Percentiles rank a stretch among this genome's conserved stretches.
Conservation (phyloP, 164 flowering plant genomes). For the Platanus orientalis region DNA sequence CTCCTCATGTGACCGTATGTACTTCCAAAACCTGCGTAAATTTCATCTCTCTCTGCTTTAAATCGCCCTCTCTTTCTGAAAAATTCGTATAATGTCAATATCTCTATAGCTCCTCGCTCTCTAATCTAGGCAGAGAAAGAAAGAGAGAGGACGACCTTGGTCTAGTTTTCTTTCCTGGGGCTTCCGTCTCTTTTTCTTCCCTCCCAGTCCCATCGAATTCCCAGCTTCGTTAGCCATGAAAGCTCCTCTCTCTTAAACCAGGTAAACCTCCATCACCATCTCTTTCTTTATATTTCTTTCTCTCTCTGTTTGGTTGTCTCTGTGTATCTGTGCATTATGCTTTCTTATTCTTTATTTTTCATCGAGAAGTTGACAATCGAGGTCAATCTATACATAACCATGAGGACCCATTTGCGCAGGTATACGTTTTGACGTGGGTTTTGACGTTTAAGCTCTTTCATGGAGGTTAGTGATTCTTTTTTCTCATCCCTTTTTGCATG, state of each 20-base stretch:
- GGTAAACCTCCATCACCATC: constrained; percentile 7
- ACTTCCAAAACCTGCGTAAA: too few relatives aligned
- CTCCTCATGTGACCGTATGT: too few relatives aligned
- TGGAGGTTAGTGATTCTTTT: constrained; percentile 17
- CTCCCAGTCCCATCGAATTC: constrained; percentile 10
- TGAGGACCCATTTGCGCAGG: constrained; percentile 20
- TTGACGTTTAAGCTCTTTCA: constrained; percentile 24
- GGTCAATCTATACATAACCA: constrained; percentile 13
- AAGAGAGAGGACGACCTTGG: not conserved
- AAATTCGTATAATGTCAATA: too few relatives aligned
- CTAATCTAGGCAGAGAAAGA: not conserved
- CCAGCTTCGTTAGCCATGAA: constrained; percentile 20
- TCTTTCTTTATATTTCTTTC: constrained; percentile 5
- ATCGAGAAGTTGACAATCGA: constrained; percentile 20
- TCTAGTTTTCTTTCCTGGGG: not conserved
- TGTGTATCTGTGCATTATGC: not conserved
- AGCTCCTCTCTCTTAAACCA: constrained; percentile 15
- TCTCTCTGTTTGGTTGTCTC: not conserved
- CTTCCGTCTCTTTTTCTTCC: constrained; percentile 5
- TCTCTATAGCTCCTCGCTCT: not conserved
- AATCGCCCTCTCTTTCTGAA: too few relatives aligned
- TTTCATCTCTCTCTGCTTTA: too few relatives aligned
- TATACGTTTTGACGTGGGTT: constrained; percentile 18
- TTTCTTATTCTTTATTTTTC: constrained; percentile 22
- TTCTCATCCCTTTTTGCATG: constrained; percentile 12